phyloP scores from a whole-genome alignment of 768 basidiomycete genomes.

The Albatrellus ellisii region DNA sequence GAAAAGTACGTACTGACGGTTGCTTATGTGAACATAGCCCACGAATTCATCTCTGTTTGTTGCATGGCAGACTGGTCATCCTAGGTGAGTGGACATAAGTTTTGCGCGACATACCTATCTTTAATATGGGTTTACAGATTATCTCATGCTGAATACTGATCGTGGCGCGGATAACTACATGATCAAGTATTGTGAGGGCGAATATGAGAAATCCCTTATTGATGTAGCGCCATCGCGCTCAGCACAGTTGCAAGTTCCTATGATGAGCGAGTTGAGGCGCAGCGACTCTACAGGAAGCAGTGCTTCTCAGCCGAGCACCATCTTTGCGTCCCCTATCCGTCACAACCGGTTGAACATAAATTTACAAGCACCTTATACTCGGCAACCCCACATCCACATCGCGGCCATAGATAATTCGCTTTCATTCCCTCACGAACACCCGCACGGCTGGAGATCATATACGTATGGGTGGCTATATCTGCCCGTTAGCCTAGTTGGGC shows the following conservation, averaged over 20 bases:
- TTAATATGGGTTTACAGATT: slow-evolving; percentile 39
- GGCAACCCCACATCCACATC: slow-evolving; percentile 74
- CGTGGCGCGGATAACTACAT: slow-evolving; percentile 84
- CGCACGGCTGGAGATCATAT: slow-evolving; percentile 62
- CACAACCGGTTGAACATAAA: slow-evolving; percentile 10
- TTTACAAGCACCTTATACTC: slow-evolving; percentile 29
- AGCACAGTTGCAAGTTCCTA: slow-evolving; percentile 52
- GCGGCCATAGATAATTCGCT: slow-evolving; percentile 92
- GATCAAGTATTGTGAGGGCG: slow-evolving; percentile 82
- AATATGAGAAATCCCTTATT: slow-evolving; percentile 64
- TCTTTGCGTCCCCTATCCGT: slow-evolving; percentile 14
- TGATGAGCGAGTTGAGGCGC: slow-evolving; percentile 56
- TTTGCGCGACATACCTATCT: background rate
- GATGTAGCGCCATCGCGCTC: slow-evolving; percentile 69
- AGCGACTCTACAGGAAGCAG: slow-evolving; percentile 18
- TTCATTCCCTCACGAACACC: slow-evolving; percentile 86
- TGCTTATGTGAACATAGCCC: slow-evolving; percentile 3
- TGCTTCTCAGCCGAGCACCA: slow-evolving; percentile 13
- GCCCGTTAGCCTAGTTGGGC: slow-evolving; percentile 74
- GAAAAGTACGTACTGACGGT: slow-evolving; percentile 49
- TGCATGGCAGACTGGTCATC: slow-evolving; percentile 59
- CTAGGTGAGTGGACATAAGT: slow-evolving; percentile 36
- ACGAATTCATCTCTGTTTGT: slow-evolving; percentile 11
- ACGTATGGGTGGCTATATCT: slow-evolving; percentile 85
- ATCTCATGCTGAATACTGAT: slow-evolving; percentile 88